A percentile compares a stretch with the other conserved stretches of the same genome.
phyloP scores from a whole-genome alignment of 441 rosid genomes.

The Cnidoscolus chayamansa region DNA sequence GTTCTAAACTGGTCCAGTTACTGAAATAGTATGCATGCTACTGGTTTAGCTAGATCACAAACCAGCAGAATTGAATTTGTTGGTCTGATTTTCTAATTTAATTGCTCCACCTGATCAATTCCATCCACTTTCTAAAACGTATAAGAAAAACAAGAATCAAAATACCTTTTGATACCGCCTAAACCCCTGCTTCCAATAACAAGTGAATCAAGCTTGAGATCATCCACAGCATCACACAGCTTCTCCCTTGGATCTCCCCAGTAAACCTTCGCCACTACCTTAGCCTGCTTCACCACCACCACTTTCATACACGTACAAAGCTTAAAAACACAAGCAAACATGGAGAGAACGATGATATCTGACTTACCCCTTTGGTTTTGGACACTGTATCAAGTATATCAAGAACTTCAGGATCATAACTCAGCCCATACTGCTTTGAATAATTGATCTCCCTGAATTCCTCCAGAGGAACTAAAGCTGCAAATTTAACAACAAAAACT shows the following conservation, averaged over 20 bases:
- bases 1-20: too few species aligned
- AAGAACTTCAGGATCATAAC: slow-evolving; percentile 35
- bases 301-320: neutral
- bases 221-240: slow-evolving; percentile 39
- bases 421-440: slow-evolving; percentile 48
- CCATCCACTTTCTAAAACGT: too few species aligned
- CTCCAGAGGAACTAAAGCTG: slow-evolving; percentile 50
- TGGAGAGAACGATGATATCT: too few species aligned
- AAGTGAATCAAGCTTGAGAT: slow-evolving; percentile 41
- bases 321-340: too few species aligned
- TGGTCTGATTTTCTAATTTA: too few species aligned
- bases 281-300: slow-evolving; percentile 25
- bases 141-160: neutral
- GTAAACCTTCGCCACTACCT: slow-evolving; percentile 48
- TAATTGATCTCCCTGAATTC: slow-evolving; percentile 44
- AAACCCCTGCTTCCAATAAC: slow-evolving; percentile 52
- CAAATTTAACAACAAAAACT: neutral
- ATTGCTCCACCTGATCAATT: too few species aligned
- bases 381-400: slow-evolving; percentile 38
- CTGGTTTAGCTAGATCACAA: too few species aligned
- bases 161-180: slow-evolving; percentile 42
- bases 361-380: slow-evolving; percentile 40
- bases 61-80: too few species aligned
- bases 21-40: too few species aligned
- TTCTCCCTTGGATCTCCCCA: slow-evolving; percentile 62